A percentile compares a stretch with the other conserved stretches of the same genome.
phyloP scores from a whole-genome alignment of 2,329 filamentous ascomycete species.

The Camptophora hylomeconis region DNA sequence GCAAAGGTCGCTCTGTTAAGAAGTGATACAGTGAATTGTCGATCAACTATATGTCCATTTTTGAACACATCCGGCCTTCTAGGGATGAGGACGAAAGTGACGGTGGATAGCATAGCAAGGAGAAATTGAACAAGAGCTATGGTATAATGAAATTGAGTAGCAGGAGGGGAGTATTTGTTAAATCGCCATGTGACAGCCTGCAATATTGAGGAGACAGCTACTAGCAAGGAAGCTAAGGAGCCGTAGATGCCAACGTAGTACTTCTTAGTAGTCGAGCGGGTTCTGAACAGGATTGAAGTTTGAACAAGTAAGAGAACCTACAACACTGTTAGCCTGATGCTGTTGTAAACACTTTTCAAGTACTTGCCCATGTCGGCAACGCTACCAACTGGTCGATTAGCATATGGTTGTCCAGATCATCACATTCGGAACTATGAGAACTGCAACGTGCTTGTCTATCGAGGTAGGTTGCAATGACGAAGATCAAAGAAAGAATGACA shows the following conservation, averaged over 20 bases:
- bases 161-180: constrained; percentile 6
- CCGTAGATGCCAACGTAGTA: constrained; percentile 13
- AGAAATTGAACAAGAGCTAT: constrained; percentile 16
- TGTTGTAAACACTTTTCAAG: not conserved
- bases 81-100: constrained; percentile 44
- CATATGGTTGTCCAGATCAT: too few relatives aligned
- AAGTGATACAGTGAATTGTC: constrained; percentile 47
- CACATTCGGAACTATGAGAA: too few relatives aligned
- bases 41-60: constrained; percentile 48
- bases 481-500: constrained; percentile 42
- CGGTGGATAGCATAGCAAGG: constrained; percentile 29
- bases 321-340: constrained; percentile 2
- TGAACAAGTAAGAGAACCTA: constrained; percentile 15
- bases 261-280: constrained; percentile 9
- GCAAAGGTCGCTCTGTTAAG: constrained; percentile 51
- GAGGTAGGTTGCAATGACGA: too few relatives aligned
- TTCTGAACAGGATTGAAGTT: constrained; percentile 12
- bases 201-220: constrained; percentile 12
- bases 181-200: constrained; percentile 15
- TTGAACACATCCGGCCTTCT: constrained; percentile 55
- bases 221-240: constrained; percentile 10
- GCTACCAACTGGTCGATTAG: constrained; percentile 48
- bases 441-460: too few relatives aligned
- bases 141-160: constrained; percentile 10
- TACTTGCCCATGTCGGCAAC: constrained; percentile 50